Evolutionary conservation across 2,329 filamentous ascomycete genomes (phyloP), one percentile per base, ranked within the genome.

Genomic region (Neopestalotiopsis sp.): DNA sequence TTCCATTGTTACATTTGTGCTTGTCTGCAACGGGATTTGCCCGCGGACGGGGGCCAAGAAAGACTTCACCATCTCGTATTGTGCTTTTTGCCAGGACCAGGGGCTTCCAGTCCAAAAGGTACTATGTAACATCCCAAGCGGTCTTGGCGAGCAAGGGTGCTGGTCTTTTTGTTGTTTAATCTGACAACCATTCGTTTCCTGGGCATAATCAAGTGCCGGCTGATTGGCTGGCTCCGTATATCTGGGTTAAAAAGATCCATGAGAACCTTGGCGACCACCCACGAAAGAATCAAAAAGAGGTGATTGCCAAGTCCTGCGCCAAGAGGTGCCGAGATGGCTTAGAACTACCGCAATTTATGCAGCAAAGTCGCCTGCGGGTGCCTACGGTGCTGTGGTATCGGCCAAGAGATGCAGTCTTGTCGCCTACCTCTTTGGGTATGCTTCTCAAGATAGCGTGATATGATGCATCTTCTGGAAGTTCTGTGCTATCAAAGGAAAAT

Each of bases 371-470:
- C n/a, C 45, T 53, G 45, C 30, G 13, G 24, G 14, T 38, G 61
- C n/a, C 45, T 28, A n/a, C 10, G n/a, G 34, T 38, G 34, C 34
- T 38, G 34, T 38, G n/a, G n/a, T n/a, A 49, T 20, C 42, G 40
- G 20, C n/a, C 20, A n/a, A 42, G 61, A 40, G 34, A n/a, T 28
- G 17, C n/a, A 13, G 7, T 32, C 9, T 13, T 56, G 14, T 38
- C 32, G 63, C 63, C 63, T 66, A 66, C 63, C 63, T 57, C 24
- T 66, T 66, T 66, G 20, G 63, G 63, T 5, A 66, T 56, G 63
- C 45, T 49, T 24, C 45, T n/a, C 63, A 57, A 66, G 63, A 66
- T 66, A 66, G 49, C 42, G 63, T 66, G 63, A 66, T 66, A 65
- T 53, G 62, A 32, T 24, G 32, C 59, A n/a, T 53, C 14, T 42